phyloP scores from a whole-genome alignment of 805 yeast genomes.

The Kodamaea nitidulidarum region DNA sequence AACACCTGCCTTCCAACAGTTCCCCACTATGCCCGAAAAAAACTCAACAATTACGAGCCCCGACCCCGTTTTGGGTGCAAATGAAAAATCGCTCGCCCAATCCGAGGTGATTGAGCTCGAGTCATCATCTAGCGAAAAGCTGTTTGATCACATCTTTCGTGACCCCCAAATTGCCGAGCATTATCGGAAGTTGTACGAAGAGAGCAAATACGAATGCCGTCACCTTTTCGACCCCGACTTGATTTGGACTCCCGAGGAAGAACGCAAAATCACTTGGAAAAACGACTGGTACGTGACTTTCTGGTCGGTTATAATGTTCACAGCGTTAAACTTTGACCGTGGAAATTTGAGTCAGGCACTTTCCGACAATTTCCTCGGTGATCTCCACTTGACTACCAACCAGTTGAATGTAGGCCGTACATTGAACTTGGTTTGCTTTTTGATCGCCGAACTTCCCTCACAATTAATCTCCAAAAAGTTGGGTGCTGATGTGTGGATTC shows the following conservation, averaged over 20 bases:
- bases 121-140: conserved; percentile 2
- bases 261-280: conserved; percentile 17
- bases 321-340: conserved; percentile 22
- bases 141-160: conserved; percentile 10
- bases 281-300: conserved; percentile 21
- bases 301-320: conserved; percentile 21
- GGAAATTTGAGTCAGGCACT: conserved; percentile 24
- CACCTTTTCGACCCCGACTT: conserved; percentile 54
- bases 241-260: conserved; percentile 26
- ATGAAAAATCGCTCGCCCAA: background rate
- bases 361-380: conserved; percentile 20
- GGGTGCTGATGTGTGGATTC: conserved; percentile 26
- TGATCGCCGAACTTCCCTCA: conserved; percentile 24
- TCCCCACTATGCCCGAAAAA: too few relatives aligned
- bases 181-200: conserved; percentile 45
- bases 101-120: background rate
- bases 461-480: conserved; percentile 23
- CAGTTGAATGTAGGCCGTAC: conserved; percentile 24
- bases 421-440: conserved; percentile 19
- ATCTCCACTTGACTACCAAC: conserved; percentile 20
- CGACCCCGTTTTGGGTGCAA: too few relatives aligned
- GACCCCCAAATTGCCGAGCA: conserved; percentile 47
- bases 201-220: conserved; percentile 51
- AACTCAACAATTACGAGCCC: too few relatives aligned
- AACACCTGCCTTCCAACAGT: too few relatives aligned